These are phyloP conservation scores for Chytridiales sp. DNA, from an alignment of 371 early-diverging fungal genomes.

Conservation along the genomic window DNA sequence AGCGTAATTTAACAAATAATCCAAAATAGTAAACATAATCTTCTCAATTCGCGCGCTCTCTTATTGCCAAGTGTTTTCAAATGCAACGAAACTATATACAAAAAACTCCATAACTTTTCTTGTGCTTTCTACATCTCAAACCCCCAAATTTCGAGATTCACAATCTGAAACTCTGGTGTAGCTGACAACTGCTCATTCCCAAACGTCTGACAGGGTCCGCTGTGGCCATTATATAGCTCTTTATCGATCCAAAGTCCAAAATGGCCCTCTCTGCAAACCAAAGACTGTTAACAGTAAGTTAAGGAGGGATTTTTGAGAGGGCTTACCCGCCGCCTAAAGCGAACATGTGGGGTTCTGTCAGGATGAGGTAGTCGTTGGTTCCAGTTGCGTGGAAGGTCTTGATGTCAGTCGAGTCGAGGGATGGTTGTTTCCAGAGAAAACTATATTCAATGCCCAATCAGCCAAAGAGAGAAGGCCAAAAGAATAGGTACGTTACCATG, in stretches of 20 bases:
- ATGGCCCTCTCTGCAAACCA: conserved; percentile 63
- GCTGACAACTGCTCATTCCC: conserved; percentile 58
- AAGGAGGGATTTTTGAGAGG: conserved; percentile 3
- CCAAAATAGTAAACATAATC: too few relatives aligned
- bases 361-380: conserved; percentile 83
- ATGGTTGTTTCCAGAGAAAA: conserved; percentile 69
- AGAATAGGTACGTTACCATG: conserved; percentile 61
- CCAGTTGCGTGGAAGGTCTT: conserved; percentile 81
- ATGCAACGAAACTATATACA: too few relatives aligned
- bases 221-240: conserved; percentile 82
- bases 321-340: conserved; percentile 89
- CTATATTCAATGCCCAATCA: conserved; percentile 40
- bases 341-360: conserved; percentile 78
- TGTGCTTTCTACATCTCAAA: conserved; percentile 34
- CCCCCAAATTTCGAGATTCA: conserved; percentile 42
- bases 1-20: too few relatives aligned
- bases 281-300: background rate
- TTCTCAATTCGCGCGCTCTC: too few relatives aligned
- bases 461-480: background rate
- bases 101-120: too few relatives aligned
- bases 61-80: too few relatives aligned
- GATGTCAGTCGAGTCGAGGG: conserved; percentile 26
- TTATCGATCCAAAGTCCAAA: conserved; percentile 91
- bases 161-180: conserved; percentile 34
- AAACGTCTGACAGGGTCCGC: conserved; percentile 81